phyloP scores from a whole-genome alignment of 2,329 filamentous ascomycete genomes.

The Nemania serpens region DNA sequence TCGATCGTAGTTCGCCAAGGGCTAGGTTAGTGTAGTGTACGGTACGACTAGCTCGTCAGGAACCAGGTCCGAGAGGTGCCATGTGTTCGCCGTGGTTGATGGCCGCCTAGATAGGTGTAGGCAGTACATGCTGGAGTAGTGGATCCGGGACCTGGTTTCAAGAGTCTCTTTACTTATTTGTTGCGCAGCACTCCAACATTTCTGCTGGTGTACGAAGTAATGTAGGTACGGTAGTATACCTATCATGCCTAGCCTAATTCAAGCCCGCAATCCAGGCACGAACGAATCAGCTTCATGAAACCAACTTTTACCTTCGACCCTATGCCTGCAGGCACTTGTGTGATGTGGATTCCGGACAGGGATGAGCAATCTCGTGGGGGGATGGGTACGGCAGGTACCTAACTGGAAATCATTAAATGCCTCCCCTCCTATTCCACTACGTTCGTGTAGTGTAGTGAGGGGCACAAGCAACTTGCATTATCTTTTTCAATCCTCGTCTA shows the following conservation, averaged over 20 bases:
- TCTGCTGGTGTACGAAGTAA: neutral
- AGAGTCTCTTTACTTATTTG: neutral
- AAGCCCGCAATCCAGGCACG: constrained; percentile 24
- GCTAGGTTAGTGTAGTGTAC: neutral
- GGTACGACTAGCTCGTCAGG: constrained; percentile 12
- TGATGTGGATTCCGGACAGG: constrained; percentile 14
- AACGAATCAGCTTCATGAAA: constrained; percentile 23
- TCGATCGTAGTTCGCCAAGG: constrained; percentile 4
- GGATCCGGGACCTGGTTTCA: too few species aligned
- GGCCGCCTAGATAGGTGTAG: neutral
- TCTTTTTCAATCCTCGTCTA: neutral
- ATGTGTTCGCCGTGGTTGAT: constrained; percentile 32
- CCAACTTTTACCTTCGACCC: constrained; percentile 8
- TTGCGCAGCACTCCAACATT: neutral
- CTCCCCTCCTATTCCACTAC: neutral
- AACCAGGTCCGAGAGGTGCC: constrained; percentile 35
- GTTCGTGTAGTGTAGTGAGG: neutral
- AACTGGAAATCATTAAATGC: neutral
- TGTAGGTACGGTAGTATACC: neutral
- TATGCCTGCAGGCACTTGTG: constrained; percentile 17
- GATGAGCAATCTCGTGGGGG: constrained; percentile 15
- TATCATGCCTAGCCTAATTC: constrained; percentile 10
- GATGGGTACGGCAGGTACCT: neutral
- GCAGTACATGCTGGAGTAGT: too few species aligned
- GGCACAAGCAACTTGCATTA: neutral